Conservation (phyloP, 345 rosid genomes). For the Eucalyptus victrix region DNA sequence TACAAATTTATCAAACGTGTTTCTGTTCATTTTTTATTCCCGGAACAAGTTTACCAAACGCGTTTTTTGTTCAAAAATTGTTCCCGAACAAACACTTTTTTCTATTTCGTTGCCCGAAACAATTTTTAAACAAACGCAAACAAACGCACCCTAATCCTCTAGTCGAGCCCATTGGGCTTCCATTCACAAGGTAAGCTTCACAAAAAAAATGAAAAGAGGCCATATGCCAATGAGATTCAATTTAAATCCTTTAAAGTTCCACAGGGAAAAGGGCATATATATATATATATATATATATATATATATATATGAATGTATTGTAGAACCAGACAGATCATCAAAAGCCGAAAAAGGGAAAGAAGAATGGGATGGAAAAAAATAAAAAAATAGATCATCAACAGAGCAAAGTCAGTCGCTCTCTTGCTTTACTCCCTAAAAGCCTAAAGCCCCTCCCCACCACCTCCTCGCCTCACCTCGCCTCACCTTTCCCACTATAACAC, state of each 20-base stretch:
- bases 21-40: too few species aligned
- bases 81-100: too few species aligned
- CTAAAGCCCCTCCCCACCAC: background rate
- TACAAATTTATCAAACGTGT: too few species aligned
- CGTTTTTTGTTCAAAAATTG: too few species aligned
- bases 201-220: background rate
- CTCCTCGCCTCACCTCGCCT: background rate
- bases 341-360: background rate
- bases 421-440: background rate
- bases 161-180: background rate
- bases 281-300: background rate
- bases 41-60: too few species aligned
- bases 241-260: background rate
- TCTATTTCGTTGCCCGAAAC: too few species aligned
- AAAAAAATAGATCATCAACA: background rate
- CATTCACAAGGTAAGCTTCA: background rate
- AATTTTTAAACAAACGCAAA: too few species aligned
- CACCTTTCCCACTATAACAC: background rate
- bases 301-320: background rate
- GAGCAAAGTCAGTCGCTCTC: background rate
- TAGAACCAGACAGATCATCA: background rate
- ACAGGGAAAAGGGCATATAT: background rate
- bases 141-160: too few species aligned
- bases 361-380: background rate
- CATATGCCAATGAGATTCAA: background rate